Evolutionary conservation across 495 filamentous ascomycete species (phyloP).

Genomic region (Delitschia confertaspora): DNA sequence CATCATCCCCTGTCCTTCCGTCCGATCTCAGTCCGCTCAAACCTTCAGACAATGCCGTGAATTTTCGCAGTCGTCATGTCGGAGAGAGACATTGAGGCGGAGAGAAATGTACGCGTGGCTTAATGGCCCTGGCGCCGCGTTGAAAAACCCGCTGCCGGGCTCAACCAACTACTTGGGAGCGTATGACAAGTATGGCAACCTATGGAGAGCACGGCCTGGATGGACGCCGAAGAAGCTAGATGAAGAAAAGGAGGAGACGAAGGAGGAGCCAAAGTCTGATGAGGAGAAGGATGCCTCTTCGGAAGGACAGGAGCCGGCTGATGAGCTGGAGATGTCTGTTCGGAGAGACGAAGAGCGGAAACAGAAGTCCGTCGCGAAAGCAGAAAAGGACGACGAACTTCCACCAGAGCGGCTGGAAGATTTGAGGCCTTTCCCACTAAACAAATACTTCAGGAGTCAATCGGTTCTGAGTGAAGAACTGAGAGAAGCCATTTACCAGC

Average conservation of each 20-base stretch:
- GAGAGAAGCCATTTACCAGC: conserved; percentile 63
- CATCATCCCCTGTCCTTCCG: conserved; percentile 4
- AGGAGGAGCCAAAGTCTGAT: conserved; percentile 15
- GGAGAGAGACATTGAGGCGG: conserved; percentile 42
- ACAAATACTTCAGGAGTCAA: conserved; percentile 60
- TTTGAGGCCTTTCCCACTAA: conserved; percentile 63
- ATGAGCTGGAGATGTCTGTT: conserved; percentile 26
- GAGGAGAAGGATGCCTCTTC: conserved; percentile 10
- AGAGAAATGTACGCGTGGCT: conserved; percentile 61
- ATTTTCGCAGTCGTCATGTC: conserved; percentile 43
- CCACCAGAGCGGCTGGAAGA: conserved; percentile 36
- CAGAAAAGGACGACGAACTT: conserved; percentile 10
- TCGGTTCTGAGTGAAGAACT: conserved; percentile 67
- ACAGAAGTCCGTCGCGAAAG: conserved; percentile 11
- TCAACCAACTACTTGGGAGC: conserved; percentile 58
- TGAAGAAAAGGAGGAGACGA: background rate
- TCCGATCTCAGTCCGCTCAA: conserved; percentile 6
- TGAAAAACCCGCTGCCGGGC: conserved; percentile 48
- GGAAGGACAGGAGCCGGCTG: conserved; percentile 12
- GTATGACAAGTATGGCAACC: conserved; percentile 38
- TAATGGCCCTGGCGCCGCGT: conserved; percentile 45
- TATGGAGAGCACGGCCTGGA: conserved; percentile 32
- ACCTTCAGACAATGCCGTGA: conserved; percentile 25
- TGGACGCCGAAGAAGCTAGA: conserved; percentile 1
- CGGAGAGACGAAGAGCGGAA: conserved; percentile 22